Evolutionary conservation across 1,284 basidiomycete species (phyloP).

Genomic region (Papiliotrema nemorosa): DNA sequence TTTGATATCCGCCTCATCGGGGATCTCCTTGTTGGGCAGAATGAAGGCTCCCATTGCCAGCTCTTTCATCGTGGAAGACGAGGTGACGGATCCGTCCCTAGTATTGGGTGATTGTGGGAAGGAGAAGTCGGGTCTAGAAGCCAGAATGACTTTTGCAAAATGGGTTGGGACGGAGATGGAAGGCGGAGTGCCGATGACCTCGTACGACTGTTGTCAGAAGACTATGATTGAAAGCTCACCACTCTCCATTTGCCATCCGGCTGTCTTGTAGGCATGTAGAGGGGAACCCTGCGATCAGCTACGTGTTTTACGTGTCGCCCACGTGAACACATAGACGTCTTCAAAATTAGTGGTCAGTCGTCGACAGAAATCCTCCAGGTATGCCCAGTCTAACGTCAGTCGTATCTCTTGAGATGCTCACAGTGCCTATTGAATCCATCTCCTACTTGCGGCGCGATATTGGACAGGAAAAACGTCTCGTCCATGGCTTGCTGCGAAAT

Average conservation of each 20-base stretch:
- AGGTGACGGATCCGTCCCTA: constrained; percentile 24
- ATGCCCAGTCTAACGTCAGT: constrained; percentile 76
- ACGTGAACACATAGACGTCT: constrained; percentile 95
- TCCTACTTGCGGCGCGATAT: constrained; percentile 98
- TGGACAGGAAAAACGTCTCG: constrained; percentile 91
- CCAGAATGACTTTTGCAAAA: constrained; percentile 93
- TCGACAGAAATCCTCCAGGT: constrained; percentile 92
- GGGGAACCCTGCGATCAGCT: constrained; percentile 58
- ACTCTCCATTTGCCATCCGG: constrained; percentile 91
- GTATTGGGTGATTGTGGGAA: constrained; percentile 58
- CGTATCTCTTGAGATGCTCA: constrained; percentile 46
- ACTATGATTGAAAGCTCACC: constrained; percentile 56
- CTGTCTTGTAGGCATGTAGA: constrained; percentile 86
- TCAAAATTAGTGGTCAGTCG: constrained; percentile 77
- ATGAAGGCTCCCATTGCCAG: constrained; percentile 89
- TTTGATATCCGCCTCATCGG: constrained; percentile 73
- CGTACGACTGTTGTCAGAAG: constrained; percentile 61
- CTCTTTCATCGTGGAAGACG: constrained; percentile 56
- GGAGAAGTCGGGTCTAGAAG: constrained; percentile 68
- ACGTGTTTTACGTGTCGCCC: constrained; percentile 11
- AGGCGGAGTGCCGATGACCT: constrained; percentile 90
- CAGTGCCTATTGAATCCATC: constrained; percentile 97
- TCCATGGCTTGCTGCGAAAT: constrained; percentile 80
- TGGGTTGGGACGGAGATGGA: constrained; percentile 93
- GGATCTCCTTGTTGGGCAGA: constrained; percentile 83